Conservation (phyloP, 2,329 filamentous ascomycete genomes). For the Akanthomyces lecanii region DNA sequence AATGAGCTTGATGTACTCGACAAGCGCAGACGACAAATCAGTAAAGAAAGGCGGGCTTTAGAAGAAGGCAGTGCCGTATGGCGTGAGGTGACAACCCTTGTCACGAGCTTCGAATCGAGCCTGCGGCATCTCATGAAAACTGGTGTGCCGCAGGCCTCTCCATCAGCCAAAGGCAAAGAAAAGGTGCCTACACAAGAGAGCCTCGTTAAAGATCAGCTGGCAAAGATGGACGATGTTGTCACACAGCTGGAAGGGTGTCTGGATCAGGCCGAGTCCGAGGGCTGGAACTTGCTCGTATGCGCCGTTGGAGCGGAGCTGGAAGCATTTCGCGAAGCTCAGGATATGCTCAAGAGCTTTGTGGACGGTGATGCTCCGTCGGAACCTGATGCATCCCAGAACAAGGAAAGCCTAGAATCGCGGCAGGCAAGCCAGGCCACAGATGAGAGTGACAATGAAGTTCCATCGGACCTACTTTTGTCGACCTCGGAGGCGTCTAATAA, state of each 20-base stretch:
- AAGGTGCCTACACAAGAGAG: slow-evolving; percentile 32
- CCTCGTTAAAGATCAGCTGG: slow-evolving; percentile 44
- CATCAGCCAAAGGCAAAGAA: slow-evolving; percentile 28
- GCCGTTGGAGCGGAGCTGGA: slow-evolving; percentile 72
- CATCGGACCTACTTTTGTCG: slow-evolving; percentile 32
- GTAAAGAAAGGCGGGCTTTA: slow-evolving; percentile 60
- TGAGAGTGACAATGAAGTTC: slow-evolving; percentile 24
- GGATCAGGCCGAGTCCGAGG: slow-evolving; percentile 52
- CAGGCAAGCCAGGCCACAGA: slow-evolving; percentile 1
- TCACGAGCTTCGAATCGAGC: slow-evolving; percentile 62
- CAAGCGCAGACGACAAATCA: slow-evolving; percentile 50
- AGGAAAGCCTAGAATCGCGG: slow-evolving; percentile 4
- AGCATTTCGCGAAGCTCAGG: slow-evolving; percentile 58
- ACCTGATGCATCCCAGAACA: slow-evolving; percentile 6
- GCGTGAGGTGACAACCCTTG: slow-evolving; percentile 55
- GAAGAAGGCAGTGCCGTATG: slow-evolving; percentile 65
- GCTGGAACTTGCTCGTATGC: slow-evolving; percentile 72
- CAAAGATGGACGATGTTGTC: slow-evolving; percentile 54
- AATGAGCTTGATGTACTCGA: slow-evolving; percentile 56
- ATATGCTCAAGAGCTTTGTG: slow-evolving; percentile 43
- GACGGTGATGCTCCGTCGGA: slow-evolving; percentile 5
- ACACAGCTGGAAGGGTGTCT: slow-evolving; percentile 51
- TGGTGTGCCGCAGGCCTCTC: slow-evolving; percentile 9
- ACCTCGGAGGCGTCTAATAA: slow-evolving; percentile 25
- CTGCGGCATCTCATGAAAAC: slow-evolving; percentile 52